These are phyloP conservation scores for Neurospora sp. DNA, from an alignment of 495 filamentous ascomycete genomes.

Conservation along the genomic window DNA sequence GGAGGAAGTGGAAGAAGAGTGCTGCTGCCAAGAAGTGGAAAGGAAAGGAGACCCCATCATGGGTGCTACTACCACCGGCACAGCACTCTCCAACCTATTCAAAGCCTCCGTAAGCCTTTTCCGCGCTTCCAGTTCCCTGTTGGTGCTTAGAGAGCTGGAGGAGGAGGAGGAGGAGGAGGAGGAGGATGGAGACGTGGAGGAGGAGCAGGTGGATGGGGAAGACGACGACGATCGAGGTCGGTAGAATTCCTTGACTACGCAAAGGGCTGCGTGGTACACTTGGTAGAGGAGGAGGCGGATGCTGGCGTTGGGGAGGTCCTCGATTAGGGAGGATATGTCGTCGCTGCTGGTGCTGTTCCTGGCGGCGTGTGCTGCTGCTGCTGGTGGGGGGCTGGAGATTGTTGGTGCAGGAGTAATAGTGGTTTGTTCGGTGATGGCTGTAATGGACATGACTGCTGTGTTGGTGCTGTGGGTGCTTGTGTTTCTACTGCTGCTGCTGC, in stretches of 20 bases:
- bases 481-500: conserved; percentile 1
- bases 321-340: conserved; percentile 15
- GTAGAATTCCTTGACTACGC: conserved; percentile 39
- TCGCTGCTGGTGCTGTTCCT: background rate
- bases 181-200: background rate
- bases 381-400: background rate
- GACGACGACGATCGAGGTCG: conserved; percentile 26
- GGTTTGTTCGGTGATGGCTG: background rate
- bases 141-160: conserved; percentile 18
- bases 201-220: background rate
- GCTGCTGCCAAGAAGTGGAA: background rate
- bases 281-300: conserved; percentile 37
- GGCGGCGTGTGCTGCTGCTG: background rate
- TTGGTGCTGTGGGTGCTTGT: background rate
- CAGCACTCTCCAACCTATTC: conserved; percentile 3
- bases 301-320: conserved; percentile 23
- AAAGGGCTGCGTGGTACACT: conserved; percentile 36
- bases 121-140: conserved; percentile 35
- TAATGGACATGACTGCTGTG: background rate
- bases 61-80: background rate
- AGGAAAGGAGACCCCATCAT: background rate
- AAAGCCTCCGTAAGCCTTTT: conserved; percentile 31
- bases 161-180: background rate
- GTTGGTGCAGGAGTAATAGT: background rate
- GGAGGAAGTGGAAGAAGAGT: background rate